Percentiles rank a stretch among this genome's conserved stretches.
phyloP scores from a whole-genome alignment of 768 basidiomycete genomes.

The Cystofilobasidium bisporidii region DNA sequence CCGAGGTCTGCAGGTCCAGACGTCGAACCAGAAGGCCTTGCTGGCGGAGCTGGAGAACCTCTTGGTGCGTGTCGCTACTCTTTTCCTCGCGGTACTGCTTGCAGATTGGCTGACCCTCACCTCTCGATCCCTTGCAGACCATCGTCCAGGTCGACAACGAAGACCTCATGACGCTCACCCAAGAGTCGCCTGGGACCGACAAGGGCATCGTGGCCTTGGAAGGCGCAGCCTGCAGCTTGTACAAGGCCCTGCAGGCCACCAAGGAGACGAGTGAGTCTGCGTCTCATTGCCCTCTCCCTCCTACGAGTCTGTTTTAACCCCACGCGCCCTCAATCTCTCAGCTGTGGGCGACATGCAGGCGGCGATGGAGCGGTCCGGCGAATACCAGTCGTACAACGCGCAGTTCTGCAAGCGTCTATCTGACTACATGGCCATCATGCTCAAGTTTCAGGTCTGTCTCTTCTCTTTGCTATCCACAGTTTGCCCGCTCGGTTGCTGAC shows the following conservation, averaged over 20 bases:
- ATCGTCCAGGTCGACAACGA: slow-evolving; percentile 85
- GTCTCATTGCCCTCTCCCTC: background rate
- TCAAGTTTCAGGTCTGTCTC: slow-evolving; percentile 46
- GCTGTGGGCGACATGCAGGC: slow-evolving; percentile 76
- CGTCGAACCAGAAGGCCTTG: slow-evolving; percentile 81
- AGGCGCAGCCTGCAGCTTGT: slow-evolving; percentile 72
- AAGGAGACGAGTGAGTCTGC: slow-evolving; percentile 64
- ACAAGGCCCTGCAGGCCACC: slow-evolving; percentile 85
- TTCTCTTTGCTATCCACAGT: background rate
- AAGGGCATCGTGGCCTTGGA: slow-evolving; percentile 69
- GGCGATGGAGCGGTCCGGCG: slow-evolving; percentile 81
- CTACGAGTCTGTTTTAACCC: background rate
- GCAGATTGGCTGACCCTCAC: background rate
- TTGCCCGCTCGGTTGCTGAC: background rate
- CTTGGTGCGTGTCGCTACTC: slow-evolving; percentile 48
- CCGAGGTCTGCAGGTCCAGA: slow-evolving; percentile 92
- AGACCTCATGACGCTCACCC: slow-evolving; percentile 63
- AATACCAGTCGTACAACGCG: slow-evolving; percentile 76
- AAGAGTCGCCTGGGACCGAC: slow-evolving; percentile 77
- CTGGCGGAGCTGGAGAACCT: slow-evolving; percentile 78
- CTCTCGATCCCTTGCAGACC: slow-evolving; percentile 49
- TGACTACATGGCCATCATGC: slow-evolving; percentile 85
- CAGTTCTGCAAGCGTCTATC: slow-evolving; percentile 89
- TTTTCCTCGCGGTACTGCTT: background rate
- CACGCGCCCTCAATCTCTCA: background rate